These are phyloP conservation scores for Talaromyces sp. DNA, from an alignment of 2,329 filamentous ascomycete genomes.

Conservation along the genomic window DNA sequence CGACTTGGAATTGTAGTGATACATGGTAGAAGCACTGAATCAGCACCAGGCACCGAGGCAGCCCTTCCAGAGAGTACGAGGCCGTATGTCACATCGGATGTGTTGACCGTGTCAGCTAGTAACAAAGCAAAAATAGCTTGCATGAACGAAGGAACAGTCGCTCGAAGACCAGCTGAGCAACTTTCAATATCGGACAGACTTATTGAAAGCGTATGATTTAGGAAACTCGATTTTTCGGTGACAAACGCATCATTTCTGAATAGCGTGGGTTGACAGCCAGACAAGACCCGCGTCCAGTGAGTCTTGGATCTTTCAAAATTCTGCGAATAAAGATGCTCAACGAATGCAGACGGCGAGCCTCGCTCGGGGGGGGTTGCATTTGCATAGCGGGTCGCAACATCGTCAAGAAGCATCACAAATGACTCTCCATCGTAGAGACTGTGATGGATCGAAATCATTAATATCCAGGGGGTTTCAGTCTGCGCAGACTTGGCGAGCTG, in stretches of 20 bases:
- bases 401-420: constrained; percentile 10
- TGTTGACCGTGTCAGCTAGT: constrained; percentile 23
- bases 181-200: constrained; percentile 23
- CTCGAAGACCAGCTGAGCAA: constrained; percentile 20
- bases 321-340: constrained; percentile 23
- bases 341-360: constrained; percentile 19
- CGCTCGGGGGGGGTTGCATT: constrained; percentile 11
- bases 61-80: constrained; percentile 29
- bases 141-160: constrained; percentile 26
- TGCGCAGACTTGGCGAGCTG: constrained; percentile 14
- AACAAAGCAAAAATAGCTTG: constrained; percentile 31
- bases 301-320: constrained; percentile 20
- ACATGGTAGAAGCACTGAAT: constrained; percentile 30
- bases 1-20: constrained; percentile 34
- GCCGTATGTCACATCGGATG: constrained; percentile 28
- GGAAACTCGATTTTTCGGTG: constrained; percentile 11
- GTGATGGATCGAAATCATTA: constrained; percentile 3
- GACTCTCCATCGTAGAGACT: constrained; percentile 4
- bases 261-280: constrained; percentile 18
- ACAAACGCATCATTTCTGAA: constrained; percentile 11
- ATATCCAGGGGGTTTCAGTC: constrained; percentile 3
- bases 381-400: constrained; percentile 18
- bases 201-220: constrained; percentile 13
- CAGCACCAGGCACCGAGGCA: constrained; percentile 24
- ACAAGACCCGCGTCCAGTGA: constrained; percentile 23